Conservation (phyloP, 1,284 basidiomycete genomes). For the Veloboletus limbatus region DNA sequence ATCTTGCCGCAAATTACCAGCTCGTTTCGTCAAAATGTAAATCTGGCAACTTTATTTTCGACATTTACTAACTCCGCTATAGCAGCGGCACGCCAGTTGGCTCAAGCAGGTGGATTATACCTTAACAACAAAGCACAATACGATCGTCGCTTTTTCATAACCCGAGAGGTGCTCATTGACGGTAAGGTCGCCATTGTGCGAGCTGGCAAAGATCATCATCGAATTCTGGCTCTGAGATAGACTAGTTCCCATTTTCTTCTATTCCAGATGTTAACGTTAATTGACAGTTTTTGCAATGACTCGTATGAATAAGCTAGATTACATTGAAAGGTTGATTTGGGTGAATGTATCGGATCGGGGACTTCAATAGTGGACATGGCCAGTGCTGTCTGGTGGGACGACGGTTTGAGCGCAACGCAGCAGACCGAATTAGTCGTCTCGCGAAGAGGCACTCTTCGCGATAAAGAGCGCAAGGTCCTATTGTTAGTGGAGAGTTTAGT, state of each 20-base stretch:
- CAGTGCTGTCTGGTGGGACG: no score
- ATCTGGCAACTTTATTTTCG: neutral
- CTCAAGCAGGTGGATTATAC: slow-evolving; percentile 44
- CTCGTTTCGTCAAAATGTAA: slow-evolving; percentile 32
- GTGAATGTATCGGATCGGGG: neutral
- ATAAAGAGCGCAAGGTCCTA: slow-evolving; percentile 28
- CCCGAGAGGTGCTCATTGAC: slow-evolving; percentile 57
- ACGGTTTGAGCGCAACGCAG: no score
- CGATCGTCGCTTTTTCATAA: slow-evolving; percentile 45
- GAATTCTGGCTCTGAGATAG: slow-evolving; percentile 50
- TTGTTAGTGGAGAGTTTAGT: slow-evolving; percentile 6
- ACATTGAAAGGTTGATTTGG: neutral
- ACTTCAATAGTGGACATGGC: no score
- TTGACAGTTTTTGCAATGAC: neutral
- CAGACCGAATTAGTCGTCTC: neutral
- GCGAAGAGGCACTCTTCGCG: slow-evolving; percentile 3
- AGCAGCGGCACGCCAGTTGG: slow-evolving; percentile 35
- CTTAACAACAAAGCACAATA: slow-evolving; percentile 47
- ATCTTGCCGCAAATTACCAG: slow-evolving; percentile 27
- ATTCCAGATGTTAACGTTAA: neutral
- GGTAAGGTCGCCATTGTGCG: slow-evolving; percentile 64
- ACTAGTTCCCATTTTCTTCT: neutral
- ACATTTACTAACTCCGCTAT: slow-evolving; percentile 9
- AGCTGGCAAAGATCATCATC: slow-evolving; percentile 72
- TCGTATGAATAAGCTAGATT: neutral